These are phyloP conservation scores for Typha latifolia DNA, from an alignment of 176 grass and related monocot species.

Conservation along the genomic window DNA sequence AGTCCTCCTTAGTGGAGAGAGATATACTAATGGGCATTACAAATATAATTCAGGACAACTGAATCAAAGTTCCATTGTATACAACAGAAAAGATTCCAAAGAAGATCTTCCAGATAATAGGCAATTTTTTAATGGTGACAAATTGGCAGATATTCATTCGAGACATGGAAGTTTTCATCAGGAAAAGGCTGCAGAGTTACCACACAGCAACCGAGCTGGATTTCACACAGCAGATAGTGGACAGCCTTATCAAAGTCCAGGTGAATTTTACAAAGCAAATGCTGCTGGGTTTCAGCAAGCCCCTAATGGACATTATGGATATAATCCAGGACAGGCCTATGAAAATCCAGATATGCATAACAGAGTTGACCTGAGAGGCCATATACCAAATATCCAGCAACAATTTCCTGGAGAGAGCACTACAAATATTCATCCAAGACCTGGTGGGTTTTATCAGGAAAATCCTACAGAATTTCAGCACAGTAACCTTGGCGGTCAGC, in stretches of 20 bases:
- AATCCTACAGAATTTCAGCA: slow-evolving; percentile 14
- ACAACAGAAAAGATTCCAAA: slow-evolving; percentile 4
- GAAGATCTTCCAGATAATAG: slow-evolving; percentile 12
- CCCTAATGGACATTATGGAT: slow-evolving; percentile 25
- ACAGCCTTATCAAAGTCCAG: slow-evolving; percentile 26
- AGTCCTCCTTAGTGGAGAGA: slow-evolving; percentile 8
- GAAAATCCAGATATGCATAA: slow-evolving; percentile 19
- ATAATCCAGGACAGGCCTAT: slow-evolving; percentile 27
- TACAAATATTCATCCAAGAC: slow-evolving; percentile 18
- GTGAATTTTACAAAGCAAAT: slow-evolving; percentile 16
- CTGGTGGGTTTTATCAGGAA: slow-evolving; percentile 32
- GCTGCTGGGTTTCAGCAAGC: slow-evolving; percentile 32
- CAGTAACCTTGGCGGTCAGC: background rate
- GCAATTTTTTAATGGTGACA: slow-evolving; percentile 26
- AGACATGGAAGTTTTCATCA: slow-evolving; percentile 17
- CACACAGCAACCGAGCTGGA: background rate
- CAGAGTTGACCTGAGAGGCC: slow-evolving; percentile 9
- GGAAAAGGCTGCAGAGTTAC: slow-evolving; percentile 1
- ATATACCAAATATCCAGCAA: slow-evolving; percentile 15
- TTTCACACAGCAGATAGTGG: slow-evolving; percentile 6
- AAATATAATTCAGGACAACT: slow-evolving; percentile 18
- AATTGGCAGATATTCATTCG: slow-evolving; percentile 14
- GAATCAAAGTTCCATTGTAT: too few species aligned
- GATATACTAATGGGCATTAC: slow-evolving; percentile 19
- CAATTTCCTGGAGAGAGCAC: slow-evolving; percentile 24